Evolutionary conservation across 2,329 filamentous ascomycete species (phyloP).

Genomic region (Monilinia vaccinii-corymbosi): DNA sequence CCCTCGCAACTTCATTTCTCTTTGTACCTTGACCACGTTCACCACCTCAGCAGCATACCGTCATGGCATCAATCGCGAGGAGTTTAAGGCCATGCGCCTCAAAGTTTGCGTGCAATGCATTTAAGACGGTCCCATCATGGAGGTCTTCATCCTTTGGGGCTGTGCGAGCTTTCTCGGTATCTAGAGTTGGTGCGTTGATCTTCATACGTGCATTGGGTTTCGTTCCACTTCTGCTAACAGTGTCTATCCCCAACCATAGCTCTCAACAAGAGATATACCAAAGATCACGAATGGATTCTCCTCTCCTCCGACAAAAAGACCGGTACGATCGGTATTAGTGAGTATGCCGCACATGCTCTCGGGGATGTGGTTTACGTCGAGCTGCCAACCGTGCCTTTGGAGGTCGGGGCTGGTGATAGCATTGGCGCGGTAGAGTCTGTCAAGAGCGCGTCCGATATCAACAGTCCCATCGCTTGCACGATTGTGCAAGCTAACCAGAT

Average conservation of each 20-base stretch:
- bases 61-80: constrained; percentile 54
- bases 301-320: constrained; percentile 72
- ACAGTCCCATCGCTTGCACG: constrained; percentile 73
- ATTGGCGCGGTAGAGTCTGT: constrained; percentile 96
- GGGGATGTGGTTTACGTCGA: constrained; percentile 98
- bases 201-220: background rate
- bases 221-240: background rate
- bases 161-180: constrained; percentile 39
- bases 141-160: constrained; percentile 25
- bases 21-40: too few species aligned
- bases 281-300: constrained; percentile 98
- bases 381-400: constrained; percentile 64
- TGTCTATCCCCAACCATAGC: background rate
- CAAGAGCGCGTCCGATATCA: constrained; percentile 96
- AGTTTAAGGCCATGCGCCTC: constrained; percentile 31
- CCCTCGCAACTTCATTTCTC: background rate
- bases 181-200: constrained; percentile 33
- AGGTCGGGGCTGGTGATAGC: constrained; percentile 67
- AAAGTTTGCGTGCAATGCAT: constrained; percentile 18
- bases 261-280: constrained; percentile 70
- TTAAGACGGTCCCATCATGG: constrained; percentile 19
- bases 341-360: constrained; percentile 84
- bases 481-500: constrained; percentile 64
- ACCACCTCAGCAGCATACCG: background rate
- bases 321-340: constrained; percentile 75